A percentile compares a stretch with the other conserved stretches of the same genome.
These are phyloP conservation scores for Blastocystis sp. DNA, from an alignment of 352 stramenopile species.

Conservation along the genomic window DNA sequence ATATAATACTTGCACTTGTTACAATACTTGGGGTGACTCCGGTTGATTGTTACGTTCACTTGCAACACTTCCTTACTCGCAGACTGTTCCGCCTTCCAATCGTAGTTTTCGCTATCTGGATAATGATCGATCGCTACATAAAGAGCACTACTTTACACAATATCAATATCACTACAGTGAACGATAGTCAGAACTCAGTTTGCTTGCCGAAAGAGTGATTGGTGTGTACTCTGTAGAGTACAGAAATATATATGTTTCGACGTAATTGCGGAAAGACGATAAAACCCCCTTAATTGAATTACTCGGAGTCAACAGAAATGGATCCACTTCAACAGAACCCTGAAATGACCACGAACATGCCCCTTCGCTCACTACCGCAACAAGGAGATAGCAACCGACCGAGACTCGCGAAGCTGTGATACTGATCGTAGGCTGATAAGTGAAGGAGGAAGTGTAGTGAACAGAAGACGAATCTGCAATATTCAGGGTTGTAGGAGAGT, in stretches of 20 bases:
- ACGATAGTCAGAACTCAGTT: background rate
- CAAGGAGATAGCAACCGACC: background rate
- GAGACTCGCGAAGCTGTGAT: background rate
- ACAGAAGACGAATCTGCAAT: background rate
- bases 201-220: background rate
- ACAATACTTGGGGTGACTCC: conserved; percentile 47
- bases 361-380: background rate
- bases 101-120: background rate
- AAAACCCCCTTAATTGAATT: background rate
- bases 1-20: conserved; percentile 42
- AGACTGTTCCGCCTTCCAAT: background rate
- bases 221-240: conserved; percentile 39
- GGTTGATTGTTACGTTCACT: conserved; percentile 25
- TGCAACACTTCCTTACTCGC: background rate
- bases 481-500: background rate
- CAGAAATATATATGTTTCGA: conserved; percentile 6
- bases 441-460: background rate
- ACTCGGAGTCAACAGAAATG: conserved; percentile 6
- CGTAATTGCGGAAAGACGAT: background rate
- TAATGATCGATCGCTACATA: conserved; percentile 8
- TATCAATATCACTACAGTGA: background rate
- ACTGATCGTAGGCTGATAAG: background rate
- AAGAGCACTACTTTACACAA: background rate
- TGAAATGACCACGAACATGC: background rate
- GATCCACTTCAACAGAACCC: background rate